phyloP scores from a whole-genome alignment of 179 eudicot genomes.

The Camellia oleifera region DNA sequence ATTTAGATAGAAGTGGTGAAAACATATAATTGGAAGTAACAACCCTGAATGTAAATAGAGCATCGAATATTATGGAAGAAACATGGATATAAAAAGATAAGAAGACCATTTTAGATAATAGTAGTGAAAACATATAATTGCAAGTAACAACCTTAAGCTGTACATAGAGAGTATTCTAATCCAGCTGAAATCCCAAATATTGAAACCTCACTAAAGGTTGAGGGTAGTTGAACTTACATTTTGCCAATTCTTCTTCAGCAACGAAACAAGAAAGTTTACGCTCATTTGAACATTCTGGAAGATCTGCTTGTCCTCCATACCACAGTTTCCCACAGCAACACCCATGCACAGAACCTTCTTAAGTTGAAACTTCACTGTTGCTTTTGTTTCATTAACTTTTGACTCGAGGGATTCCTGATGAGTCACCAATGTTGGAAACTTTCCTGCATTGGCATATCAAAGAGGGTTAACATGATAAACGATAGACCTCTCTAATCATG shows the following conservation, averaged over 20 bases:
- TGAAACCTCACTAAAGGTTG: too few relatives aligned
- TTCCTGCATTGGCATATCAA: conserved; percentile 39
- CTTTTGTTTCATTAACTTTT: conserved; percentile 77
- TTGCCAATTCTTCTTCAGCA: conserved; percentile 91
- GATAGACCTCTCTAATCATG: neutral
- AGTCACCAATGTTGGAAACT: conserved; percentile 78
- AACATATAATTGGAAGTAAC: neutral
- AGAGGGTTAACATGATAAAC: neutral
- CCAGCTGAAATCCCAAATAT: neutral
- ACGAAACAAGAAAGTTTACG: conserved; percentile 83
- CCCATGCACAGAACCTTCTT: conserved; percentile 97
- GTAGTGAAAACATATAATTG: neutral
- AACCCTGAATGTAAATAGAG: neutral
- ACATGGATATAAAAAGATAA: neutral
- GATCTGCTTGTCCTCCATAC: conserved; percentile 95
- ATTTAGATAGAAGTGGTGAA: neutral
- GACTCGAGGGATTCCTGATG: conserved; percentile 82
- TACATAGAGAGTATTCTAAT: neutral
- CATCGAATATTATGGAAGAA: neutral
- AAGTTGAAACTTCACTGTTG: conserved; percentile 80
- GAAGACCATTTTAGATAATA: neutral
- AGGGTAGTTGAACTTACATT: conserved; percentile 46
- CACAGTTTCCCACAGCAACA: conserved; percentile 81
- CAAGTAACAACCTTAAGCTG: neutral
- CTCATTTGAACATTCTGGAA: conserved; percentile 93